Evolutionary conservation across 352 stramenopile species (phyloP).

Genomic region (Phytophthora hibernalis): DNA sequence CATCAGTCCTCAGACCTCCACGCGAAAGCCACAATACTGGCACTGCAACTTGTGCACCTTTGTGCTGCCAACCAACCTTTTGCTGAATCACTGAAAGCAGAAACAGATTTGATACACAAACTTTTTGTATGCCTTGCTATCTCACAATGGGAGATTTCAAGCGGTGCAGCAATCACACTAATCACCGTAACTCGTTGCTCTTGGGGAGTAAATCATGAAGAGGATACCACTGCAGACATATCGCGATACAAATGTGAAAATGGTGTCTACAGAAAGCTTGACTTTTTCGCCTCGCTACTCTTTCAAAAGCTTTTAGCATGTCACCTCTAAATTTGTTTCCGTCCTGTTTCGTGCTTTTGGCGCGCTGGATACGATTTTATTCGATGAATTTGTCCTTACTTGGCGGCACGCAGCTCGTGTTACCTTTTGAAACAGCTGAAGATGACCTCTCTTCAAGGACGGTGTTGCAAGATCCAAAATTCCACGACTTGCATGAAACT

Average conservation of each 20-base stretch:
- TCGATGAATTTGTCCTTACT: constrained; percentile 33
- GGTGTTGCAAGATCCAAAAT: not conserved
- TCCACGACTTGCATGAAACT: constrained; percentile 7
- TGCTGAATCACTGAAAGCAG: constrained; percentile 13
- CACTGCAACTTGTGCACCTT: constrained; percentile 13
- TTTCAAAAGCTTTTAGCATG: constrained; percentile 5
- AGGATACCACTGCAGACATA: not conserved
- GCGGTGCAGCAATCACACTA: constrained; percentile 3
- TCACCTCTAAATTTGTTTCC: constrained; percentile 21
- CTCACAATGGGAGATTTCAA: constrained; percentile 17
- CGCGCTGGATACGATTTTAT: constrained; percentile 41
- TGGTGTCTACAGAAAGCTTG: constrained; percentile 15
- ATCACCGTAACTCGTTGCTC: constrained; percentile 15
- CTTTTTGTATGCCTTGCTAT: constrained; percentile 18
- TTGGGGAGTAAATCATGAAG: not conserved
- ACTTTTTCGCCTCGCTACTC: constrained; percentile 13
- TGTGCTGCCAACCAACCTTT: constrained; percentile 10
- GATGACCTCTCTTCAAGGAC: not conserved
- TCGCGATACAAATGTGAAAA: constrained; percentile 15
- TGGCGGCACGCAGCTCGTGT: not conserved
- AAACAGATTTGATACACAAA: constrained; percentile 12
- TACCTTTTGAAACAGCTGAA: constrained; percentile 8
- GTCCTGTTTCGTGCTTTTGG: constrained; percentile 34
- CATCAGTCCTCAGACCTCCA: not conserved
- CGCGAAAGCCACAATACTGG: constrained; percentile 14